Evolutionary conservation across 1,139 yeast genomes (phyloP).

Genomic region (Hanseniaspora gamundiae): DNA sequence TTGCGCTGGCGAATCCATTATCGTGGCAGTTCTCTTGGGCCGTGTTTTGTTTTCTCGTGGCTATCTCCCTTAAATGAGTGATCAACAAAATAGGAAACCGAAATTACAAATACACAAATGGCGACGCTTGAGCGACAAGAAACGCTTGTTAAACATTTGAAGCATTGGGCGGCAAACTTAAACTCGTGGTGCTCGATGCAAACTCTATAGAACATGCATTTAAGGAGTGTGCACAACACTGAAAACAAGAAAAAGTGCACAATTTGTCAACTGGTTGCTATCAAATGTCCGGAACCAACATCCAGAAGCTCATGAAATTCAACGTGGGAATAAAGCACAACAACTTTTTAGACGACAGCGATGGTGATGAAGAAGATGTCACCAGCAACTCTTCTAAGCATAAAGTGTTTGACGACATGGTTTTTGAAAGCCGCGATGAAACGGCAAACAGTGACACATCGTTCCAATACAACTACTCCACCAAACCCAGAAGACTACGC

Average conservation of each 20-base stretch:
- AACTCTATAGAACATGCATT: too few species aligned
- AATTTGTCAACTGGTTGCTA: too few species aligned
- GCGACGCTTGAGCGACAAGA: too few species aligned
- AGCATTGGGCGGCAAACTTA: too few species aligned
- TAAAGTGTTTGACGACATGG: constrained; percentile 6
- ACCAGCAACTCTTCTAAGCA: background rate
- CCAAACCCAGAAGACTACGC: background rate
- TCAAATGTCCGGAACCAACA: background rate
- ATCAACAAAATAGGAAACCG: too few species aligned
- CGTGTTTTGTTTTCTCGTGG: background rate
- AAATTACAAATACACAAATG: too few species aligned
- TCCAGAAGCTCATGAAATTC: constrained; percentile 8
- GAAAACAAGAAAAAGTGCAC: background rate
- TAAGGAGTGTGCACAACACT: background rate
- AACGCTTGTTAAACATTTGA: too few species aligned
- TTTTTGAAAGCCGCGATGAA: constrained; percentile 8
- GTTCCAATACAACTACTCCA: background rate
- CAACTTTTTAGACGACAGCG: constrained; percentile 13
- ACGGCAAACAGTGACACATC: constrained; percentile 5
- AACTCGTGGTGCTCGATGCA: too few species aligned
- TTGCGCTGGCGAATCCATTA: background rate
- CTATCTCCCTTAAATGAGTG: too few species aligned
- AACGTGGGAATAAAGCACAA: constrained; percentile 15
- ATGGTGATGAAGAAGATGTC: constrained; percentile 8
- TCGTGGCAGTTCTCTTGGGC: background rate